Evolutionary conservation across 495 filamentous ascomycete species (phyloP), one percentile per base, ranked within the genome.

Genomic region (Podospora pseudocomata): DNA sequence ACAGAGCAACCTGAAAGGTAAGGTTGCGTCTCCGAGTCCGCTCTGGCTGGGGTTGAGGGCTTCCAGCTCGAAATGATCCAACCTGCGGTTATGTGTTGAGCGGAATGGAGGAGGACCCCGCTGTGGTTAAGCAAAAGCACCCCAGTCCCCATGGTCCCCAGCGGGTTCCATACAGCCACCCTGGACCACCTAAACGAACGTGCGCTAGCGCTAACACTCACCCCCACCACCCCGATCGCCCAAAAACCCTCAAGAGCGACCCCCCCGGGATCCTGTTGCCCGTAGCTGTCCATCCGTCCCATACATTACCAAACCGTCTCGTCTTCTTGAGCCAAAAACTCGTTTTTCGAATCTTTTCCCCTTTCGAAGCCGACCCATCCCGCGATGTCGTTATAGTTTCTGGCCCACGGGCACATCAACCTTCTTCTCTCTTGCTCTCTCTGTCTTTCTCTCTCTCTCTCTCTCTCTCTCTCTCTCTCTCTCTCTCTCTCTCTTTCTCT

Each of bases 311-410:
- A 63, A 63, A 19, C 9, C 28, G 16, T 39, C 59, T 69, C 54
- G 66, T 49, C 64, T 27, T 56, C 62, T 60, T 49, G 58, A 58
- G 63, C 39, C 58, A 32, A 69, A 66, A 63, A 7, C 30, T 32
- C 55, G 23, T 55, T 32, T 60, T 64, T 60, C 61, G 60, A 65
- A 57, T 7, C 61, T 11, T 32, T 18, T 20, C 2, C 32, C 34
- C 32, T n/a, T 63, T 23, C 49, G 18, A 5, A 63, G 30, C 9
- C 53, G 44, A 60, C 20, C 34, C 65, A 60, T 15, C 65, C 23
- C 65, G 62, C 57, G 19, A 70, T 70, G 68, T 58, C 56, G 56
- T 65, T 70, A 67, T 70, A 70, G 64, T 56, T 55, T 7, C 39
- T 56, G 49, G 64, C 68, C 64, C 63, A 30, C 26, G 61, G 68